These are phyloP conservation scores for Monosporascus sp. DNA, from an alignment of 2,329 filamentous ascomycete species.

Conservation along the genomic window DNA sequence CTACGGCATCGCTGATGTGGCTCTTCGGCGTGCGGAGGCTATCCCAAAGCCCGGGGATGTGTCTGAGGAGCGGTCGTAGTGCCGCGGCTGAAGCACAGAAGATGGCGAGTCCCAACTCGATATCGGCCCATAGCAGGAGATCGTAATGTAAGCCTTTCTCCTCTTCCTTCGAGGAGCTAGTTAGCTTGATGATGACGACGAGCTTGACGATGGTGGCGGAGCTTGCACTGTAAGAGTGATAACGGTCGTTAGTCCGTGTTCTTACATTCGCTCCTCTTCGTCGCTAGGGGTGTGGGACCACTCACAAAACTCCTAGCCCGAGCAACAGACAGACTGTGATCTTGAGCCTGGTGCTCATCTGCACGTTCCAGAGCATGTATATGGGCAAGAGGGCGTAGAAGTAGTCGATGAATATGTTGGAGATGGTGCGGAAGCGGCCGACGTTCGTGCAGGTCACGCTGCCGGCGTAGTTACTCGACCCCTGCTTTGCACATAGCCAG, in stretches of 20 bases:
- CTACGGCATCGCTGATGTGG: conserved; percentile 6
- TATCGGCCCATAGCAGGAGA: conserved; percentile 27
- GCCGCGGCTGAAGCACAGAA: conserved; percentile 25
- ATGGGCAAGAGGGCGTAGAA: conserved; percentile 27
- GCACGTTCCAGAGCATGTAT: conserved; percentile 22
- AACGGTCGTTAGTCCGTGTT: neutral
- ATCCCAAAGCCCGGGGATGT: conserved; percentile 12
- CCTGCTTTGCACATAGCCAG: conserved; percentile 22
- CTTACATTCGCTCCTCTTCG: neutral
- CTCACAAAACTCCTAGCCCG: conserved; percentile 28
- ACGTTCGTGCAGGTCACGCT: conserved; percentile 21
- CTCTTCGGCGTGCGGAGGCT: neutral
- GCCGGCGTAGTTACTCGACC: conserved; percentile 24
- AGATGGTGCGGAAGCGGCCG: conserved; percentile 27
- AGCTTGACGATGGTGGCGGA: conserved; percentile 29
- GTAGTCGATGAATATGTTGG: conserved; percentile 30
- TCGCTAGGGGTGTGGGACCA: neutral
- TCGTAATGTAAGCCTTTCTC: conserved; percentile 23
- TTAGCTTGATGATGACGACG: conserved; percentile 23
- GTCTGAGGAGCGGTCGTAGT: conserved; percentile 24
- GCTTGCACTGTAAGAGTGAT: conserved; percentile 19
- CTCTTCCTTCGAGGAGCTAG: conserved; percentile 13
- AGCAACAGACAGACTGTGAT: conserved; percentile 23
- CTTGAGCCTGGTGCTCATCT: conserved; percentile 23
- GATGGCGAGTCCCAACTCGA: conserved; percentile 26